Base-by-base conservation (phyloP, 441 rosid species). In the Jatropha podagrica region DNA sequence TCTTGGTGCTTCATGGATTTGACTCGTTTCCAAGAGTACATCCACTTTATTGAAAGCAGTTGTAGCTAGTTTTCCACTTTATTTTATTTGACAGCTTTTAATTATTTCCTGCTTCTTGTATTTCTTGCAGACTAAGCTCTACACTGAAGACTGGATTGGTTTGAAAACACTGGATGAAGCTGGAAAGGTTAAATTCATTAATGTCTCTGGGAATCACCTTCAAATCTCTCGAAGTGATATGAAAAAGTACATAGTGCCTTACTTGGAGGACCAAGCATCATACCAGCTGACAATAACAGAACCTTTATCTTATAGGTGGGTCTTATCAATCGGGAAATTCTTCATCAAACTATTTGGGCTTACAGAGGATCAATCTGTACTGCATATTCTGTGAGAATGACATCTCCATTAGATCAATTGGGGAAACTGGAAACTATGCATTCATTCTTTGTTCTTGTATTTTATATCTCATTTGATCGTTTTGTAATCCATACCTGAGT, bases 141-240 rank as follows among this genome's bases (percentile, higher is more conserved):
- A 94, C 72, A 88, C 51, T 0, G 94, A 91, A 74, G 98, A 94
- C 78, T 92, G 97, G 95, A 90, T 92, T 9, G 97, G 98, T 51
- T 84, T 94, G 82, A 94, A 78, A 86, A 83, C 86, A 4, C 76
- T 91, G 78, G 90, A 94, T 68, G 94, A 92, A 81, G 97, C 91
- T 20, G 96, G 96, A 51, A 94, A 87, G 70, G 94, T 92, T 13
- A 86, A 83, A 17, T 90, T 87, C 75, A 73, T 92, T n/a, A 94
- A 79, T 5, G 88, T 94, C 64, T 68, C 92, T 0, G 96, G 98
- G 13, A 77, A 77, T 60, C 89, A 88, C 86, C 92, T 83, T 32
- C 66, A 81, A 38, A 89, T 90, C 66, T 83, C 88, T 18, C 41
- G 54, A 46, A 71, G 72, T 2, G 95, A 91, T 75, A 85, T 91